Evolutionary conservation across 768 basidiomycete species (phyloP), one percentile per base, ranked within the genome.

Genomic region (Brasilioporus rufonigricans): DNA sequence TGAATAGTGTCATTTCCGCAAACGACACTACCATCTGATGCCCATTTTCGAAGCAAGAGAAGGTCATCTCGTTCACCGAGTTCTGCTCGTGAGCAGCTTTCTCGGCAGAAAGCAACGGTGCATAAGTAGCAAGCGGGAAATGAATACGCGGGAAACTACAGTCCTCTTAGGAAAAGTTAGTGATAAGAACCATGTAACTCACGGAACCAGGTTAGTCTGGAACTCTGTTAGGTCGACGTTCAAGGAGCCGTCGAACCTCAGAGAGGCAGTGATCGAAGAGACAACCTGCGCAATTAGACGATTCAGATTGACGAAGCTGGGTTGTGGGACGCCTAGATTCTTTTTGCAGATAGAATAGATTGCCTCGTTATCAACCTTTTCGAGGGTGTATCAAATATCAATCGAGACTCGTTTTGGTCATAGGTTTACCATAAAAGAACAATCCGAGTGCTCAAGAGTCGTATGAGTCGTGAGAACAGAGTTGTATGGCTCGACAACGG

Each of bases 261-360:
- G 82, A 21, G 96, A 98, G 29, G 95, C 95, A 23, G 96, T 98
- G 73, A 98, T 85, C 50, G 94, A 95, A 10, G 97, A 99, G 58
- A 99, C 97, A 60, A 98, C 97, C 70, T 98, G 97, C 14, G 97
- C 95, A 67, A 98, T 98, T 63, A 99, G 78, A 53, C 97, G 80
- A 77, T 99, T 98, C 59, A 98, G 75, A 80, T 99, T 98, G 66
- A 81, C 79, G 79, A 96, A 93, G 66, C 92, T 89, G 16, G 97
- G 97, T 32, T 82, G 88, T 26, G 79, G 67, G 61, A 98, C 89
- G 61, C 83, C 84, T 54, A 98, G 80, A 71, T 89, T 94, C 75
- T 89, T 87, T 81, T 97, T 95, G 91, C 96, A 98, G 70, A 98
- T 98, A 71, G 98, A 95, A 74, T 96, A 98, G 70, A 98, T 98